Base-by-base conservation (phyloP, 441 rosid species). In the Pelargonium myrrhifolium region DNA sequence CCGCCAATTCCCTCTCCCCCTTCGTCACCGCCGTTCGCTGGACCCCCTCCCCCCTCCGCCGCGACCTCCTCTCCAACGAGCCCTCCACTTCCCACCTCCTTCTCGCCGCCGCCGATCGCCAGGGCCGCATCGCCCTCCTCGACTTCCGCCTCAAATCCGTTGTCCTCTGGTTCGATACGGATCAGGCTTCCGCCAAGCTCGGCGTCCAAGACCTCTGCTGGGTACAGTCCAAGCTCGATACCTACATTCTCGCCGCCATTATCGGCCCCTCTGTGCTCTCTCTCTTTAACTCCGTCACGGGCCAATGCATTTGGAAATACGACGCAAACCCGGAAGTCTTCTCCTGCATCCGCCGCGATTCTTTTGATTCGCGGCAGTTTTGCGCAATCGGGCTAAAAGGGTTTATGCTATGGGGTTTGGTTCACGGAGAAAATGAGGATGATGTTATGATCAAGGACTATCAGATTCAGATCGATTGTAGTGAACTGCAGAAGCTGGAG, bases 131-230 rank as follows among this genome's bases (percentile, higher is more conserved):
- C 74, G 87, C 88, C 39, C 83, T 93, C 65, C 75, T 93, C 56
- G 99, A 93, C 76, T 82, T 86, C 75, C 89, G 88, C 18, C 87
- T 82, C n/a, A 86, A 83, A 24, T 80, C 97, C 51, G 76, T 86
- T 64, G 65, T 80, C 62, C 71, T 84, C 69, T 87, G 94, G 85
- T 79, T 90, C 63, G 85, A 93, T 5, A 79, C 88, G 9, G 90
- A 83, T 24, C 80, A 78, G 14, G 76, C 79, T 62, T 47, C 83
- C 15, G 39, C 95, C 1, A 86, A 85, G 71, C 82, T 78, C 47
- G 97, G 95, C 10, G 58, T 93, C 71, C 99, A 89, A 74, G 97
- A 93, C 79, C 86, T 93, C 55, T 89, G 90, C 79, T 93, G 99
- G 97, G 79, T 79, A 76, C 78, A 78, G 65, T 79, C 85, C 62